Conservation (phyloP, 2,329 filamentous ascomycete genomes). For the Verticillium alfalfae region DNA sequence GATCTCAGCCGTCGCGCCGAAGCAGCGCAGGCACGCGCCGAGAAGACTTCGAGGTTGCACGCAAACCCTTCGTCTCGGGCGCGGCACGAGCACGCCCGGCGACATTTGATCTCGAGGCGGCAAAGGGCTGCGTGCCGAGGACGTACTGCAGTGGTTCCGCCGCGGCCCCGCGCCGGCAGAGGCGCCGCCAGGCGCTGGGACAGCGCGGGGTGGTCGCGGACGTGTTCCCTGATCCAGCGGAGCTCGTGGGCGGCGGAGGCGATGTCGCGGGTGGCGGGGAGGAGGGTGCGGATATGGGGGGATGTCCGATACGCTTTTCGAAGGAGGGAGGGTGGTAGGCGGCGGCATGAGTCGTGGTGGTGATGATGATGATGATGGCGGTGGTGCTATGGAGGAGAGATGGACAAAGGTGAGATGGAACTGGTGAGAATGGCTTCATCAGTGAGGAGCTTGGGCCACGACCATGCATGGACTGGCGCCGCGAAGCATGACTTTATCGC, state of each 20-base stretch:
- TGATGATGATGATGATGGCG: background rate
- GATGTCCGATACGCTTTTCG: constrained; percentile 48
- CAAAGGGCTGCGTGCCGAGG: constrained; percentile 83
- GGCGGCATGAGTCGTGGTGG: constrained; percentile 48
- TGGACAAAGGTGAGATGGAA: background rate
- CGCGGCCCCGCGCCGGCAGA: constrained; percentile 49
- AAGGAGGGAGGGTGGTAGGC: constrained; percentile 53
- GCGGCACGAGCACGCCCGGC: constrained; percentile 77
- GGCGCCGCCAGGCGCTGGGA: constrained; percentile 11
- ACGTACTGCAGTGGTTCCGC: constrained; percentile 85
- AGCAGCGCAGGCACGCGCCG: background rate
- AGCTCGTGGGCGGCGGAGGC: constrained; percentile 63
- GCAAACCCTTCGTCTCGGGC: constrained; percentile 67
- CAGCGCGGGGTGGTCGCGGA: constrained; percentile 26
- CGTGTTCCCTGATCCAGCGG: constrained; percentile 65
- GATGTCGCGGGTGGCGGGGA: constrained; percentile 59
- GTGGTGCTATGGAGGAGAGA: too few species aligned
- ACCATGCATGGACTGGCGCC: background rate
- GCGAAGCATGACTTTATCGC: too few species aligned
- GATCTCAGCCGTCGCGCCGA: constrained; percentile 44
- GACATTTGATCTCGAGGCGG: constrained; percentile 70
- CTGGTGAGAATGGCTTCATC: background rate
- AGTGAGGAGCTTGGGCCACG: constrained; percentile 7
- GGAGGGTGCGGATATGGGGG: constrained; percentile 51
- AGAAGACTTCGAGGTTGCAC: constrained; percentile 45